phyloP scores from a whole-genome alignment of 306 rosid species.

The Castanospermum australe region DNA sequence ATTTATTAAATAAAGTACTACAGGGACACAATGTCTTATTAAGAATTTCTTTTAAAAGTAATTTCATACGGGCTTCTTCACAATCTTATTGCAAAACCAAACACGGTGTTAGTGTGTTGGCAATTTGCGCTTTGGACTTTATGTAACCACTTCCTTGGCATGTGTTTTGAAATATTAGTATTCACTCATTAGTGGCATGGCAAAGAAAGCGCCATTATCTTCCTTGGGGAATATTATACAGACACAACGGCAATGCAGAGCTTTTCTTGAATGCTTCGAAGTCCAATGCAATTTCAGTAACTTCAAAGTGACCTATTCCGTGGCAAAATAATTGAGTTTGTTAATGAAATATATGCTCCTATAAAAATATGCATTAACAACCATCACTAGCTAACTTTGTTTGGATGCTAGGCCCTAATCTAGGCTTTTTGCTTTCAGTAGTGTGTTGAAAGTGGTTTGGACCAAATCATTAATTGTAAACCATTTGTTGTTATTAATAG shows the following conservation, averaged over 20 bases:
- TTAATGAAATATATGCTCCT: background rate
- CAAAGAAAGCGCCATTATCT: constrained; percentile 11
- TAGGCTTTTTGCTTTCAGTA: background rate
- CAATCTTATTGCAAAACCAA: too few species aligned
- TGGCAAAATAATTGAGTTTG: background rate
- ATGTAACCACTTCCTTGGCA: background rate
- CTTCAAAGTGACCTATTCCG: constrained; percentile 35
- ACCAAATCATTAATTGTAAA: constrained; percentile 30
- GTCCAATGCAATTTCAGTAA: constrained; percentile 35
- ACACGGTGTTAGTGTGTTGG: too few species aligned
- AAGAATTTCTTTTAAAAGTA: too few species aligned
- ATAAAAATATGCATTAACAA: background rate
- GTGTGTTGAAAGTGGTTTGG: constrained; percentile 34
- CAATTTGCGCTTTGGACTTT: background rate
- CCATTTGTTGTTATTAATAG: background rate
- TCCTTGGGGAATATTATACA: background rate
- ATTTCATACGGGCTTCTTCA: too few species aligned
- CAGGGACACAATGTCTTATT: too few species aligned
- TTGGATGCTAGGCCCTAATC: background rate
- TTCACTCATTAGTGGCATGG: constrained; percentile 3
- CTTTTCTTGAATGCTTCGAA: constrained; percentile 35
- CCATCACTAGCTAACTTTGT: constrained; percentile 7
- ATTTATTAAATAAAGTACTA: too few species aligned
- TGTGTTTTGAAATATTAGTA: background rate
- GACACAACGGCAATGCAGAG: constrained; percentile 14